These are phyloP conservation scores for Melanomma pulvis-pyrius DNA, from an alignment of 495 filamentous ascomycete species.

Conservation along the genomic window DNA sequence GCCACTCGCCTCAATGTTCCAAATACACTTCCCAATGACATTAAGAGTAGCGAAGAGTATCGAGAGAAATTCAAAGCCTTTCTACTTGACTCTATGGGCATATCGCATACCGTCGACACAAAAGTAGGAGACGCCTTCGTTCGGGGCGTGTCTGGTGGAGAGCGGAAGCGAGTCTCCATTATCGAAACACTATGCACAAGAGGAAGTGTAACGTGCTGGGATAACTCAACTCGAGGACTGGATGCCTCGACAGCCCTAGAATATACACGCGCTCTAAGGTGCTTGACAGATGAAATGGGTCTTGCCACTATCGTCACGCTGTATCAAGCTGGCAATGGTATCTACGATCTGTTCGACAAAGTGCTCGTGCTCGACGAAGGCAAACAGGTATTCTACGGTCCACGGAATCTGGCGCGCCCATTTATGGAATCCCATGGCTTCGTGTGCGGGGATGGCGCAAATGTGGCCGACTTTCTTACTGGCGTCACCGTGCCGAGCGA, in stretches of 20 bases:
- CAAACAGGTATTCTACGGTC: slow-evolving; percentile 65
- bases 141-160: slow-evolving; percentile 41
- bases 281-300: slow-evolving; percentile 78
- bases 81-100: slow-evolving; percentile 6
- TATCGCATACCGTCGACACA: slow-evolving; percentile 38
- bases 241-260: slow-evolving; percentile 79
- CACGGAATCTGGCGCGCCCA: slow-evolving; percentile 60
- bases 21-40: background rate
- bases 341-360: slow-evolving; percentile 80
- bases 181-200: slow-evolving; percentile 3
- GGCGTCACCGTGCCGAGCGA: slow-evolving; percentile 73
- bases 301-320: slow-evolving; percentile 78
- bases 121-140: slow-evolving; percentile 40
- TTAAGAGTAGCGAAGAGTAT: slow-evolving; percentile 1
- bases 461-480: slow-evolving; percentile 73
- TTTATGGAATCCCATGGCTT: slow-evolving; percentile 73
- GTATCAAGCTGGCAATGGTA: slow-evolving; percentile 81
- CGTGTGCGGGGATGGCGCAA: slow-evolving; percentile 63
- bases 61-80: slow-evolving; percentile 6
- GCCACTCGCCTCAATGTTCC: slow-evolving; percentile 43
- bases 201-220: slow-evolving; percentile 48
- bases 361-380: slow-evolving; percentile 68
- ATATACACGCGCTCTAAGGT: slow-evolving; percentile 71
- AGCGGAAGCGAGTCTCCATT: slow-evolving; percentile 37
- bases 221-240: slow-evolving; percentile 76